A percentile compares a stretch with the other conserved stretches of the same genome.
phyloP scores from a whole-genome alignment of 495 filamentous ascomycete species.

The Jackrogersella multiformis region DNA sequence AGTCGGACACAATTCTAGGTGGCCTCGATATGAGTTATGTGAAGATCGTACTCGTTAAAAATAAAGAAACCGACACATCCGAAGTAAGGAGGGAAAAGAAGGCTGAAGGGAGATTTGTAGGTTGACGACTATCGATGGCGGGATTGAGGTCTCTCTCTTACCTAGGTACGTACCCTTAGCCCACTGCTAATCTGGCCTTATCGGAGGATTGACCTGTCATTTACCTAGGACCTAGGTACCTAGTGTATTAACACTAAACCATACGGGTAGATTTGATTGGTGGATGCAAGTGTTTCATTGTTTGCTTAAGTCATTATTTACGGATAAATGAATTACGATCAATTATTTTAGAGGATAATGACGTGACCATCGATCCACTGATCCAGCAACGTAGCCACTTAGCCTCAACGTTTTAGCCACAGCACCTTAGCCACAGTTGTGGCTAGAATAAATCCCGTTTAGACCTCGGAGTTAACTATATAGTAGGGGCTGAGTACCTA shows the following conservation, averaged over 20 bases:
- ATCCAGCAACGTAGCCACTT: background rate
- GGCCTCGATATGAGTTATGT: background rate
- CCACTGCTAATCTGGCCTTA: constrained; percentile 44
- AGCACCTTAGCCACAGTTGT: constrained; percentile 8
- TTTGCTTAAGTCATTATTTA: background rate
- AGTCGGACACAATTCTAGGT: background rate
- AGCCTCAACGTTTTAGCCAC: background rate
- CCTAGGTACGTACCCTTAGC: no score
- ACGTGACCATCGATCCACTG: constrained; percentile 11
- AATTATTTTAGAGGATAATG: background rate
- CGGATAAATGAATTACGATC: constrained; percentile 24
- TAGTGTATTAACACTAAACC: no score
- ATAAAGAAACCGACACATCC: background rate
- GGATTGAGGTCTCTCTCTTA: constrained; percentile 1
- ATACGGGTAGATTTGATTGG: constrained; percentile 1
- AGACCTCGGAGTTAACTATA: background rate
- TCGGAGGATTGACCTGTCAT: constrained; percentile 31
- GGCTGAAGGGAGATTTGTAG: constrained; percentile 10
- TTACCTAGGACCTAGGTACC: no score
- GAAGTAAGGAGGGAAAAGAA: constrained; percentile 2
- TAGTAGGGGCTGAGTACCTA: background rate
- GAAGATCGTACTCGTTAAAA: background rate
- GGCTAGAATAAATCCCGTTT: background rate
- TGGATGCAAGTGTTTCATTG: background rate
- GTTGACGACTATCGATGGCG: constrained; percentile 15